These are phyloP conservation scores for Tetraselmis chui DNA, from an alignment of 139 green algal genomes.

Conservation along the genomic window DNA sequence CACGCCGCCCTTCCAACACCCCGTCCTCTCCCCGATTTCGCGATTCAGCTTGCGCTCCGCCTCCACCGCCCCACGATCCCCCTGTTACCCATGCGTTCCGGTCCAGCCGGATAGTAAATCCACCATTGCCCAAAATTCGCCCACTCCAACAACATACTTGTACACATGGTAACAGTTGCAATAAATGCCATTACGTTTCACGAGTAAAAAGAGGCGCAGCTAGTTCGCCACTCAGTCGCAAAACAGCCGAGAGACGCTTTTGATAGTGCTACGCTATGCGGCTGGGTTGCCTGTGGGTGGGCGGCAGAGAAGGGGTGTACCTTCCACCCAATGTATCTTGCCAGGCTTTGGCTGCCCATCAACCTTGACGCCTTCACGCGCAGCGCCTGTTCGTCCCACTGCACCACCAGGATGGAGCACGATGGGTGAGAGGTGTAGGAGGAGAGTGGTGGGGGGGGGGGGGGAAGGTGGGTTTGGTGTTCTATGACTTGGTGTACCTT, in stretches of 20 bases:
- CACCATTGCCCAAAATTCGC: too few species aligned
- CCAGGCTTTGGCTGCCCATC: conserved; percentile 65
- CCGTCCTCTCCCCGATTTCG: conserved; percentile 44
- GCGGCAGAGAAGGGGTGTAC: neutral
- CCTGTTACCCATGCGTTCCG: conserved; percentile 4
- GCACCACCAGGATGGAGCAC: neutral
- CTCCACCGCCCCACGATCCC: conserved; percentile 38
- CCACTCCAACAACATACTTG: too few species aligned
- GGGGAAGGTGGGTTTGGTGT: neutral
- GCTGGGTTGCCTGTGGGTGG: too few species aligned
- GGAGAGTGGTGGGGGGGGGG: neutral
- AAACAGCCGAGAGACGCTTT: too few species aligned
- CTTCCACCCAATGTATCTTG: conserved; percentile 55
- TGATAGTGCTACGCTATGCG: too few species aligned
- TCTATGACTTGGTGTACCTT: neutral
- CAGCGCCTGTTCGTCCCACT: conserved; percentile 38
- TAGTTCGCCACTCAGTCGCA: too few species aligned
- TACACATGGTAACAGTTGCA: too few species aligned
- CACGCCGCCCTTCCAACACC: conserved; percentile 72
- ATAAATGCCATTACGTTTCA: too few species aligned
- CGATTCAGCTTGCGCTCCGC: conserved; percentile 52
- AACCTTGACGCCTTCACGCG: conserved; percentile 57
- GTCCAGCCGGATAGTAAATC: too few species aligned
- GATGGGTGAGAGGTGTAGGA: neutral
- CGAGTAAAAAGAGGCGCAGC: too few species aligned